phyloP scores from a whole-genome alignment of 352 stramenopile genomes.

The Phytophthora pini region DNA sequence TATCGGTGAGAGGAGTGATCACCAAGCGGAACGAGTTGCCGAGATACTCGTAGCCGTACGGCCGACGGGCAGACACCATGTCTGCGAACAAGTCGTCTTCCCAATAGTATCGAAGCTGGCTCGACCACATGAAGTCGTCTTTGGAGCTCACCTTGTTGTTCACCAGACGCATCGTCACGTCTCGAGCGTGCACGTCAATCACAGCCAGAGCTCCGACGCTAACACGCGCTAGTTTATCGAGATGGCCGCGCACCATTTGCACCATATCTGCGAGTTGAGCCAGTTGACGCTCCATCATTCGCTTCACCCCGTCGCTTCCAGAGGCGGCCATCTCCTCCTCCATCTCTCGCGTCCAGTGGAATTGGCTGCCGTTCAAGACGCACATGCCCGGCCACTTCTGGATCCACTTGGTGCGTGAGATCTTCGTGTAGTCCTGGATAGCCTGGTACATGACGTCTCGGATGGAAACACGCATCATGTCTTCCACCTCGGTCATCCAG shows the following conservation, averaged over 20 bases:
- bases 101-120: constrained; percentile 97
- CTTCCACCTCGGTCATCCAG: constrained; percentile 95
- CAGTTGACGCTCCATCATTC: constrained; percentile 92
- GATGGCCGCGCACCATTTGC: constrained; percentile 87
- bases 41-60: constrained; percentile 96
- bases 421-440: constrained; percentile 93
- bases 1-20: constrained; percentile 96
- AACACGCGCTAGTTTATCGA: constrained; percentile 92
- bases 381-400: constrained; percentile 95
- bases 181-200: constrained; percentile 95
- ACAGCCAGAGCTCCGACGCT: constrained; percentile 94
- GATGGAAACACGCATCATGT: constrained; percentile 93
- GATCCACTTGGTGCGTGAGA: constrained; percentile 94
- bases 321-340: constrained; percentile 85
- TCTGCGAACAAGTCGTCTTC: constrained; percentile 83
- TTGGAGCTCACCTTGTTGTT: constrained; percentile 85
- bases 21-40: constrained; percentile 95
- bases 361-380: constrained; percentile 95
- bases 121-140: constrained; percentile 95
- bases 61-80: constrained; percentile 91
- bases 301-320: constrained; percentile 89
- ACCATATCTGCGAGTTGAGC: constrained; percentile 95
- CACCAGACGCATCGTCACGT: constrained; percentile 91
- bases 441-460: constrained; percentile 92
- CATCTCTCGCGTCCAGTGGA: constrained; percentile 96